These are phyloP conservation scores for Botrytis sinoallii DNA, from an alignment of 2,329 filamentous ascomycete species.

Conservation along the genomic window DNA sequence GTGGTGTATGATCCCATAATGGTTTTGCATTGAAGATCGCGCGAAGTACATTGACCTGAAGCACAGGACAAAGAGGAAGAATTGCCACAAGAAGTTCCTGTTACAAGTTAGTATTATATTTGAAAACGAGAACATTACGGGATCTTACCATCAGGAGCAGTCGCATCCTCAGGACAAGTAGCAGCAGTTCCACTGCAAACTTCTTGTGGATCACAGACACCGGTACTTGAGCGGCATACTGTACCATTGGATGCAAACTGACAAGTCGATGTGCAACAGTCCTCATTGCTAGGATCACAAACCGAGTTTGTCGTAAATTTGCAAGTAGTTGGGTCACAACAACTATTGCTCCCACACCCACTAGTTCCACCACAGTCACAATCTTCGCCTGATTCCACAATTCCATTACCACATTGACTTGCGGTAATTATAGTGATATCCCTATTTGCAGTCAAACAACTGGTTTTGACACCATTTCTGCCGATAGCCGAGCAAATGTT, in stretches of 20 bases:
- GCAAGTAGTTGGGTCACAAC: constrained; percentile 85
- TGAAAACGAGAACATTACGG: not conserved
- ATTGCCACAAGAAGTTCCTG: constrained; percentile 62
- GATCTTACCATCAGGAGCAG: constrained; percentile 59
- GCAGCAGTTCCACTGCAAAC: constrained; percentile 71
- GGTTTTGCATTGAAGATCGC: constrained; percentile 83
- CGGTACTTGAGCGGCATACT: constrained; percentile 76
- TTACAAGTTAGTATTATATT: constrained; percentile 22
- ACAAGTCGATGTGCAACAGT: constrained; percentile 70
- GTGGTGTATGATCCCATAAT: constrained; percentile 73
- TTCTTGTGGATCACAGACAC: constrained; percentile 82
- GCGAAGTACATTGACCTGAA: constrained; percentile 90
- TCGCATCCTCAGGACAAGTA: constrained; percentile 70
- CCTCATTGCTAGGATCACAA: constrained; percentile 79
- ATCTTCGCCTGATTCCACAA: constrained; percentile 90
- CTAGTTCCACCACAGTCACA: constrained; percentile 85
- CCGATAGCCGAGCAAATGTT: constrained; percentile 89
- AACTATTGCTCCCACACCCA: constrained; percentile 70
- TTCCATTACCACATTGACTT: constrained; percentile 91
- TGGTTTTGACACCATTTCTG: constrained; percentile 70
- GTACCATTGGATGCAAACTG: constrained; percentile 64
- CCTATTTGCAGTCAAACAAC: constrained; percentile 81
- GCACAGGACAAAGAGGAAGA: constrained; percentile 65
- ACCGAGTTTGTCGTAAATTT: constrained; percentile 70
- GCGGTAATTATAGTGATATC: constrained; percentile 78